Evolutionary conservation across 2,329 filamentous ascomycete genomes (phyloP).

Genomic region (Rhinocladiella similis): DNA sequence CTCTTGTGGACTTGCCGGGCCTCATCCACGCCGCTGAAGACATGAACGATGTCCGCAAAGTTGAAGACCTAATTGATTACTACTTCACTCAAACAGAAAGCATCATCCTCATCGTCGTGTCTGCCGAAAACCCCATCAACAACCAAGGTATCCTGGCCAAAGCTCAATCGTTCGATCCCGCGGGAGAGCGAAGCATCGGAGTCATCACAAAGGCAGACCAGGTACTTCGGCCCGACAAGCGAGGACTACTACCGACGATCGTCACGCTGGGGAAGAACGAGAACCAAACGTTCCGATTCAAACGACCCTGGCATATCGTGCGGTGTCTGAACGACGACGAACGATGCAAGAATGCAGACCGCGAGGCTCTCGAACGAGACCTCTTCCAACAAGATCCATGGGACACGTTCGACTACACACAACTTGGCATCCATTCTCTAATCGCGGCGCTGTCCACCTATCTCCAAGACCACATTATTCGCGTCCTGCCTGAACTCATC

Average conservation of each 20-base stretch:
- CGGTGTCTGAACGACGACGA: conserved; percentile 35
- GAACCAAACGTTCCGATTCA: conserved; percentile 30
- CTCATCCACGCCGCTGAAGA: conserved; percentile 54
- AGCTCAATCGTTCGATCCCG: conserved; percentile 35
- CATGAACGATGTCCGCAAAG: conserved; percentile 48
- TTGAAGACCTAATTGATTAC: conserved; percentile 45
- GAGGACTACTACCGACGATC: conserved; percentile 17
- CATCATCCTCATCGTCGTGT: conserved; percentile 50
- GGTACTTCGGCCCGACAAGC: conserved; percentile 32
- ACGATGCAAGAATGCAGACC: conserved; percentile 19
- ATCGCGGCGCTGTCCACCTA: conserved; percentile 33
- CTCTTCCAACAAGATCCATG: conserved; percentile 25
- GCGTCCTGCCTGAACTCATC: conserved; percentile 21
- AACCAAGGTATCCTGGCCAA: conserved; percentile 40
- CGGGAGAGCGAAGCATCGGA: conserved; percentile 40
- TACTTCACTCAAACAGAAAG: conserved; percentile 46
- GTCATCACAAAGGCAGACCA: conserved; percentile 48
- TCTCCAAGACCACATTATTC: conserved; percentile 34
- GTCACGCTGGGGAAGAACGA: conserved; percentile 35
- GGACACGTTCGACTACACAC: conserved; percentile 15
- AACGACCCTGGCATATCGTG: conserved; percentile 41
- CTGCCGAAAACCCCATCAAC: conserved; percentile 41
- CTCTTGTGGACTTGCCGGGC: conserved; percentile 58
- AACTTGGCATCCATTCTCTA: conserved; percentile 34
- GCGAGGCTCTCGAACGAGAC: conserved; percentile 16